Evolutionary conservation across 345 rosid genomes (phyloP).

Genomic region (Pistacia integerrima): DNA sequence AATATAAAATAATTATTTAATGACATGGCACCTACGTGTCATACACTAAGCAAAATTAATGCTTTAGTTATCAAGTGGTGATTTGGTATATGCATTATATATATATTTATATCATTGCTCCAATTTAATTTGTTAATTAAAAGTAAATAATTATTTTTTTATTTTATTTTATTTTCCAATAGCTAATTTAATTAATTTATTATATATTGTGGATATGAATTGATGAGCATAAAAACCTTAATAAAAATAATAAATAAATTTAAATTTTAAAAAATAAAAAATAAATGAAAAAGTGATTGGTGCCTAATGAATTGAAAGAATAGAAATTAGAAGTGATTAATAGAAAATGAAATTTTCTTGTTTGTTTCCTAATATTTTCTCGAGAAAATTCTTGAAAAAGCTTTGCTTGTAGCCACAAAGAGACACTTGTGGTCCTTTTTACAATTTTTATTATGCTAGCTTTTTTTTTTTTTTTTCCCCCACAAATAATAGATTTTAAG

Average conservation of each 20-base stretch:
- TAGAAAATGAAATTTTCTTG: background rate
- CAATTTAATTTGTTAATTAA: background rate
- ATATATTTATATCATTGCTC: constrained; percentile 6
- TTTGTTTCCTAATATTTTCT: constrained; percentile 5
- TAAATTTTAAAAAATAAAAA: background rate
- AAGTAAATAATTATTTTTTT: background rate
- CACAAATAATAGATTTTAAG: no score
- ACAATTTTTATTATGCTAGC: background rate
- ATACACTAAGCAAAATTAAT: constrained; percentile 12
- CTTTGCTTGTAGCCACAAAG: constrained; percentile 3
- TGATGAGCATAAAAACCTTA: background rate
- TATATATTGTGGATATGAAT: no score
- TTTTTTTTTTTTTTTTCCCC: no score
- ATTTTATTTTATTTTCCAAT: background rate
- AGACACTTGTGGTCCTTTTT: constrained; percentile 16
- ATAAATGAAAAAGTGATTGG: background rate
- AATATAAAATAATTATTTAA: background rate
- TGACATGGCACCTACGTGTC: constrained; percentile 18
- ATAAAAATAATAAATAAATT: background rate
- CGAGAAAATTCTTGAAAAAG: constrained; percentile 13
- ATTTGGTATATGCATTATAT: constrained; percentile 12
- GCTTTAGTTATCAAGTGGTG: background rate
- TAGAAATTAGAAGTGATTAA: background rate
- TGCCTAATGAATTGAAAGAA: no score
- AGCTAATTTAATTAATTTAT: no score